Evolutionary conservation across 495 filamentous ascomycete genomes (phyloP).

Genomic region (Poronia punctata): DNA sequence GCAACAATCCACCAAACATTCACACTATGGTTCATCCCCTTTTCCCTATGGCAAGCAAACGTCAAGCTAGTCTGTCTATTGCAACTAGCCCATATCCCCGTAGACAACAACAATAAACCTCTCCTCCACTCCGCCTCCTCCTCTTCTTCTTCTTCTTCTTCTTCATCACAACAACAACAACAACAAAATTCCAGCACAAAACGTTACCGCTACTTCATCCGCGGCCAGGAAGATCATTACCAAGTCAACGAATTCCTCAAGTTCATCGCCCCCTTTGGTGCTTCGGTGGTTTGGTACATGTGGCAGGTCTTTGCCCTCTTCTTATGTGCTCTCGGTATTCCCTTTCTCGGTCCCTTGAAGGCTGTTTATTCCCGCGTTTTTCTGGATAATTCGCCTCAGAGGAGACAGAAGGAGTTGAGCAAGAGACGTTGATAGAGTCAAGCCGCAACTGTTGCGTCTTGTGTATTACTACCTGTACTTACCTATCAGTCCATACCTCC

Average conservation of each 20-base stretch:
- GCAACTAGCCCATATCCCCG: constrained; percentile 37
- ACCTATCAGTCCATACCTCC: no score
- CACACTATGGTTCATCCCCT: constrained; percentile 68
- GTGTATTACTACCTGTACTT: no score
- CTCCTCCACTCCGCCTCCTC: neutral
- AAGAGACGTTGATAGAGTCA: no score
- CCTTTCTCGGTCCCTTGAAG: no score
- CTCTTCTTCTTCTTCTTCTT: no score
- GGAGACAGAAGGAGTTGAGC: no score
- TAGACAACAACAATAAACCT: constrained; percentile 9
- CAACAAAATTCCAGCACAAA: constrained; percentile 1
- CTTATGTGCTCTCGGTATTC: constrained; percentile 49
- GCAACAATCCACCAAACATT: constrained; percentile 65
- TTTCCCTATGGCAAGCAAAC: constrained; percentile 49
- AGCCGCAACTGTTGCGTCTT: no score
- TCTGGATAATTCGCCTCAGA: no score
- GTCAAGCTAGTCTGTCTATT: constrained; percentile 71
- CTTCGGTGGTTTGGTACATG: constrained; percentile 38
- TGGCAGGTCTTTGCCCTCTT: constrained; percentile 58
- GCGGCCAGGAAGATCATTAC: constrained; percentile 74
- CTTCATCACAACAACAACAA: neutral
- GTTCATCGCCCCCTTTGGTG: constrained; percentile 49
- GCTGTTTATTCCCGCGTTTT: no score
- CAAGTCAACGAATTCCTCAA: constrained; percentile 72
- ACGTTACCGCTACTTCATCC: constrained; percentile 57